Evolutionary conservation across 139 green algal species (phyloP), one percentile per base, ranked within the genome.

Genomic region (Ettlia oleoabundans): DNA sequence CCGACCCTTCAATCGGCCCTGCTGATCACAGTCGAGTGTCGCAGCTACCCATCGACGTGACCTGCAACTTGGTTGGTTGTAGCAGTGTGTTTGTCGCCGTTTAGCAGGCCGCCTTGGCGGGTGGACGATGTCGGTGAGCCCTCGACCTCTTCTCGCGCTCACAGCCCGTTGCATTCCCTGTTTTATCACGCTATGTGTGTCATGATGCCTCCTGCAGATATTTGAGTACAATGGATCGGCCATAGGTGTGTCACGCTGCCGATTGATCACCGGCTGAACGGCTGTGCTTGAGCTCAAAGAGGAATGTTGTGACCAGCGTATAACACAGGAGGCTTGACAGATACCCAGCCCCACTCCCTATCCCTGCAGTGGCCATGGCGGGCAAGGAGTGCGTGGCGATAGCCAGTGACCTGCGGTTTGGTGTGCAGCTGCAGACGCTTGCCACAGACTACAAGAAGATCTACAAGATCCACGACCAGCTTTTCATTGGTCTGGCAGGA

Each of bases 301-400:
- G n/a, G n/a, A n/a, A n/a, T n/a, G n/a, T n/a, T n/a, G n/a, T n/a
- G n/a, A n/a, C n/a, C n/a, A n/a, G n/a, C n/a, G 30, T 15, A 28
- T 30, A 8, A 8, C 6, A 15, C 4, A 26, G 63, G 4, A 33
- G 9, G 62, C 63, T 40, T 32, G 41, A 21, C 68, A 10, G 2
- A n/a, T 10, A n/a, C 41, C 28, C 41, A 4, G 15, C 9, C 5
- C 61, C 15, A 1, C 61, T 38, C 32, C 18, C 26, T 30, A 15
- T 76, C 33, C 43, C 37, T 82, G 66, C 83, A 88, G 82, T 96
- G 2, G 94, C 94, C 5, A 97, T 97, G 94, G 87, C 84, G 38
- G 94, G 94, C 61, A 96, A 99, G 86, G 88, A 98, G 10, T 99
- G 97, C 84, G 93, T 99, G 33, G 97, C 97, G 22, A 99, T 99